Evolutionary conservation across 352 stramenopile species (phyloP), one percentile per base, ranked within the genome.

Genomic region (Aphanomyces cochlioides): DNA sequence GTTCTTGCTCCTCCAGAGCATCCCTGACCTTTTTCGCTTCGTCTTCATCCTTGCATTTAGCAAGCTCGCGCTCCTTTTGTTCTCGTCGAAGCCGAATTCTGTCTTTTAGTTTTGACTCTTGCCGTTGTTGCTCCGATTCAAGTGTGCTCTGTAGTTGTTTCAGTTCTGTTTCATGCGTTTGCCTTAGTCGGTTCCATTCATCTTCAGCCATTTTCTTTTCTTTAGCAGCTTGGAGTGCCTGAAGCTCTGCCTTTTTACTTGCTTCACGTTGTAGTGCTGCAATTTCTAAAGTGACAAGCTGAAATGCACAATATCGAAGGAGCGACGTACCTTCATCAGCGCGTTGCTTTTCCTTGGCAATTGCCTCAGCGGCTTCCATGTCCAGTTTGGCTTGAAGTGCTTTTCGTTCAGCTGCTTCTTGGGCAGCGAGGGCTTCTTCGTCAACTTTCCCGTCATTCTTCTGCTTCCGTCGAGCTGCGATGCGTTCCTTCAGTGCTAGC

Each of bases 131-230:
- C 21, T 93, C 85, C 5, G 75, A 77, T 7, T 78, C 67, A 17
- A 91, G 66, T 4, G 84, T 87, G 0, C 70, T 61, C 15, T 78
- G 75, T 12, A 92, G 60, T 5, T 65, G 71, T 17, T 70, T 72
- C 48, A 85, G 73, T 34, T 92, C 84, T n/a, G 74, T 70, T 59
- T 85, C 83, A 47, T 92, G 83, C 43, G 90, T 81, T 4, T 79
- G 58, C 39, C 84, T 79, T 17, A 92, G 57, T 1, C 84, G 79
- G 17, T 70, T 71, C 54, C 89, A 78, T 60, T 90, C 84, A 13
- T 80, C 66, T 57, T 90, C 72, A 3, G 83, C 79, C 13, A 79
- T 65, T n/a, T 79, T 63, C 28, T 85, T 77, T 47, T 85, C 78
- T 6, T 63, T 10, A 65, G 50, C 2, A 64, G 56, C n/a, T 21